Conservation (phyloP, 495 filamentous ascomycete species). For the Mycothermus thermophilus region DNA sequence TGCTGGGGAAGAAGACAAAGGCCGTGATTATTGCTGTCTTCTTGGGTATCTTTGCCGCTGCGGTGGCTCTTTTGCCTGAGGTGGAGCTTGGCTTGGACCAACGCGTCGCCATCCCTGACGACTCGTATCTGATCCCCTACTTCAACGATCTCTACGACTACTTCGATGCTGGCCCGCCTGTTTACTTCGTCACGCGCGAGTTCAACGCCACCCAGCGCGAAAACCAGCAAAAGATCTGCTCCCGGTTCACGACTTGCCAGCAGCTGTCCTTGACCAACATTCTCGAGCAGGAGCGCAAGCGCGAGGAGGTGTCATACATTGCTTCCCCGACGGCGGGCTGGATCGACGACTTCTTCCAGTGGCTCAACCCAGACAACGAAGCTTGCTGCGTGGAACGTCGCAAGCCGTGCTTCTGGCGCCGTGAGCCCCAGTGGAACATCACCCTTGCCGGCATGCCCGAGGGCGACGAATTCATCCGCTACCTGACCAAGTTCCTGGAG, state of each 20-base stretch:
- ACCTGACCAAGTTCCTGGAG: conserved; percentile 66
- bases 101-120: conserved; percentile 80
- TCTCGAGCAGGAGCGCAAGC: conserved; percentile 82
- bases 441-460: conserved; percentile 84
- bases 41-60: conserved; percentile 74
- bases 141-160: conserved; percentile 93
- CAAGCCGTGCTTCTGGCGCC: conserved; percentile 61
- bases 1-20: conserved; percentile 70
- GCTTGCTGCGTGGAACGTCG: conserved; percentile 57
- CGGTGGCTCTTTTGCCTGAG: conserved; percentile 68
- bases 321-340: conserved; percentile 86
- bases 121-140: conserved; percentile 83
- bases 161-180: conserved; percentile 80
- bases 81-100: conserved; percentile 85
- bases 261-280: conserved; percentile 72
- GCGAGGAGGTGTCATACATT: conserved; percentile 80
- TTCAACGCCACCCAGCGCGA: conserved; percentile 60
- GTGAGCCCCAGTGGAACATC: conserved; percentile 72
- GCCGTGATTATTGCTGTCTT: conserved; percentile 61
- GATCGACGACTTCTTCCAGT: conserved; percentile 92
- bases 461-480: conserved; percentile 75
- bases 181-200: conserved; percentile 84
- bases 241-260: conserved; percentile 79
- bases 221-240: conserved; percentile 75
- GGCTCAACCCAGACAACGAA: conserved; percentile 77